phyloP scores from a whole-genome alignment of 176 grass and related monocot genomes.

The Oryza glumipatula region DNA sequence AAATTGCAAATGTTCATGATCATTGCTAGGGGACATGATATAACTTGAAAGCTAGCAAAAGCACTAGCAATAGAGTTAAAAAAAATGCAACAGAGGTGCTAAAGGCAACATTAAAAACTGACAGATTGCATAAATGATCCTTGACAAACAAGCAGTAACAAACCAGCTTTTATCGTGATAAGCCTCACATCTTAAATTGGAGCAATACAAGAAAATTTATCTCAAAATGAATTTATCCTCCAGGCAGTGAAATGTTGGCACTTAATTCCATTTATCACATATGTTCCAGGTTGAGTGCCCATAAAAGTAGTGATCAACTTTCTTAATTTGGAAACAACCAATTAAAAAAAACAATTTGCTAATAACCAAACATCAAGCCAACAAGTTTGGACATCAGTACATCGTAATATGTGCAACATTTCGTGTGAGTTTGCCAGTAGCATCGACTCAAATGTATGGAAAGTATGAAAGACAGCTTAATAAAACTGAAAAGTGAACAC shows the following conservation, averaged over 20 bases:
- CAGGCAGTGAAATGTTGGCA: neutral
- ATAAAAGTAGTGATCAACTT: neutral
- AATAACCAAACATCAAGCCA: neutral
- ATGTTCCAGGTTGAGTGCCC: neutral
- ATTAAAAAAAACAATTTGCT: neutral
- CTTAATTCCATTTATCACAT: constrained; percentile 6
- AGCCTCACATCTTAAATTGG: neutral
- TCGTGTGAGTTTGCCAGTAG: neutral
- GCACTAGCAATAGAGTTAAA: too few relatives aligned
- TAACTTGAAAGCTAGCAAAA: neutral
- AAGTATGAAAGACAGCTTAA: neutral
- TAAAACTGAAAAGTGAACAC: neutral
- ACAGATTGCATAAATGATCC: neutral
- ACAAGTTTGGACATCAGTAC: neutral
- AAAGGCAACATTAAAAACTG: neutral
- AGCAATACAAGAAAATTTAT: neutral
- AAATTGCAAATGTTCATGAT: constrained; percentile 20
- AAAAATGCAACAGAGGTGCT: too few relatives aligned
- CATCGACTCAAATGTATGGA: neutral
- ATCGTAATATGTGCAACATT: neutral
- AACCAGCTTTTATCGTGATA: neutral
- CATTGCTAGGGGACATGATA: neutral
- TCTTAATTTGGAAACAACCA: neutral
- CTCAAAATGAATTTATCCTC: neutral
- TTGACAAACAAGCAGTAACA: neutral